phyloP scores from a whole-genome alignment of 305 asterid species.

The Petunia hybrid region DNA sequence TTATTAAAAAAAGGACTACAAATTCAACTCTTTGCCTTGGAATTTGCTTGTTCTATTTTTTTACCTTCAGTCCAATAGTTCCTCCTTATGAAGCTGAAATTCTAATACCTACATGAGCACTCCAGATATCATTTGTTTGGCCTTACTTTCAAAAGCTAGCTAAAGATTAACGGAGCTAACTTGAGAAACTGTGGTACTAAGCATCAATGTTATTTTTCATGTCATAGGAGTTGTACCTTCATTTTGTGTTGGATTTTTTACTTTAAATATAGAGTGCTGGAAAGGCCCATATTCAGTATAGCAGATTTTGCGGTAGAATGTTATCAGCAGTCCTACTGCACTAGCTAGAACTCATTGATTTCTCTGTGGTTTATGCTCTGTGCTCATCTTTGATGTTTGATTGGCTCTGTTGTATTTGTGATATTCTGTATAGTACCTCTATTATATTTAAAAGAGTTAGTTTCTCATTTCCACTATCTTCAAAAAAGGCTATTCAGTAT shows the following conservation, averaged over 20 bases:
- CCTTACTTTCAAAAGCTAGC: slow-evolving; percentile 23
- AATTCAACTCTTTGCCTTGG: neutral
- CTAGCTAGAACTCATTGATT: slow-evolving; percentile 11
- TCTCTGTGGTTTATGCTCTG: slow-evolving; percentile 4
- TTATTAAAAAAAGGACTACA: neutral
- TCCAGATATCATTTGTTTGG: neutral
- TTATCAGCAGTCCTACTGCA: slow-evolving; percentile 2
- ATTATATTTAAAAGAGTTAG: neutral
- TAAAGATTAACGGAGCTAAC: neutral
- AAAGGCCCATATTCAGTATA: neutral
- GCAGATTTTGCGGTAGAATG: neutral
- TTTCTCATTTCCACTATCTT: neutral
- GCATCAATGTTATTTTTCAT: neutral
- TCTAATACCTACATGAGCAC: neutral
- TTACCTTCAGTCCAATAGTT: neutral
- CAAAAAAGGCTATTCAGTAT: no score
- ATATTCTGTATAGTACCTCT: neutral
- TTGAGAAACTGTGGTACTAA: slow-evolving; percentile 2
- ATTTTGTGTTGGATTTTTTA: slow-evolving; percentile 17
- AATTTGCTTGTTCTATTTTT: slow-evolving; percentile 6
- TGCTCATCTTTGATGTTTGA: neutral
- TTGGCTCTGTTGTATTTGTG: slow-evolving; percentile 1
- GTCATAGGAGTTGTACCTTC: neutral
- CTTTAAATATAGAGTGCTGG: neutral
- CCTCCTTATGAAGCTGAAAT: neutral